Conservation (phyloP, 148 eudicot genomes). For the Fagopyrum tataricum region DNA sequence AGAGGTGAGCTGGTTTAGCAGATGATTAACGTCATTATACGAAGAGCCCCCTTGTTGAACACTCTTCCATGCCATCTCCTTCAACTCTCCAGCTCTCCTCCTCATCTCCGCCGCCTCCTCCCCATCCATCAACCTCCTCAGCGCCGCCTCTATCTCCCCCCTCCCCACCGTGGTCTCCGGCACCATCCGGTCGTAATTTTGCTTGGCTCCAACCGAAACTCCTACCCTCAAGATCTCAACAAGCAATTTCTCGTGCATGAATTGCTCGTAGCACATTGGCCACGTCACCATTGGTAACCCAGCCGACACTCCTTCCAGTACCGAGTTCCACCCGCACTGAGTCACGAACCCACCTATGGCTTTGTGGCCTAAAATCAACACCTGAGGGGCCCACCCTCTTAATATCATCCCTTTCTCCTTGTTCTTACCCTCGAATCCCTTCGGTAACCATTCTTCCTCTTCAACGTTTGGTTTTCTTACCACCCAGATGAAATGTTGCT, state of each 20-base stretch:
- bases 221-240: slow-evolving; percentile 14
- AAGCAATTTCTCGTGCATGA: slow-evolving; percentile 16
- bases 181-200: not conserved
- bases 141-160: slow-evolving; percentile 16
- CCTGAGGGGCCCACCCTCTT: slow-evolving; percentile 24
- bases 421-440: slow-evolving; percentile 15
- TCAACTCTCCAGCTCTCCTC: slow-evolving; percentile 15
- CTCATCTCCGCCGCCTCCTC: slow-evolving; percentile 36
- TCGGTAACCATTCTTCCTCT: slow-evolving; percentile 13
- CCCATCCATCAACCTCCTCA: slow-evolving; percentile 21
- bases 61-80: slow-evolving; percentile 33
- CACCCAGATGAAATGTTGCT: slow-evolving; percentile 30
- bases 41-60: slow-evolving; percentile 45
- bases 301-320: slow-evolving; percentile 17
- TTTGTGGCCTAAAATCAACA: slow-evolving; percentile 15
- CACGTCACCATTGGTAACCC: slow-evolving; percentile 20
- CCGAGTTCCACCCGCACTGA: slow-evolving; percentile 23
- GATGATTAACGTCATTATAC: too few relatives aligned
- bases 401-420: slow-evolving; percentile 16
- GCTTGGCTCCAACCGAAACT: slow-evolving; percentile 18
- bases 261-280: slow-evolving; percentile 18
- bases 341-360: slow-evolving; percentile 22
- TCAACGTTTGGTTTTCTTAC: slow-evolving; percentile 7
- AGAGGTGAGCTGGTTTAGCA: too few relatives aligned
- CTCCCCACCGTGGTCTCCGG: not conserved